Base-by-base conservation (phyloP, 1,139 yeast genomes). In the Hyphopichia burtonii region DNA sequence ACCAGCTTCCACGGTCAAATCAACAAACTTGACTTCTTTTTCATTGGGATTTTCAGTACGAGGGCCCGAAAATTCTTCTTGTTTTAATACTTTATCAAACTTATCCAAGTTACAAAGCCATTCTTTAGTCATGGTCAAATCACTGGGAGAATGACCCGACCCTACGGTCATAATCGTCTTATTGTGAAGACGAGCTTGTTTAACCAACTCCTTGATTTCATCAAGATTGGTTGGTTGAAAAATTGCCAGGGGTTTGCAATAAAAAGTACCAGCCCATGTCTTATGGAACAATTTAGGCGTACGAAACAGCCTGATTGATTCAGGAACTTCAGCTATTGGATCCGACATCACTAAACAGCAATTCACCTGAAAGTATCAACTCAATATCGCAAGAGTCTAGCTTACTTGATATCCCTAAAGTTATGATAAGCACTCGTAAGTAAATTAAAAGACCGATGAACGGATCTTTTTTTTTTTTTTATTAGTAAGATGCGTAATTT, bases 101-200 rank as follows among this genome's bases (percentile, higher is more conserved):
- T 79, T 80, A 64, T 93, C 99, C 55, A 93, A 73, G 60, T 88
- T 91, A 51, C 96, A 80, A 34, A 93, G 67, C 96, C 97, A 91
- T 44, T 88, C 95, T 25, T 67, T 66, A 2, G 96, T 86, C 86
- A 90, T 86, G 40, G 96, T 89, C 65, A 93, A 66, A 56, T 83
- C 91, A 37, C 95, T 86, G 0, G 99, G 99, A 6, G 98, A 90
- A 59, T 93, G 98, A 27, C 97, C 97, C 0, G 96, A 83, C 0
- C 99, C 99, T 8, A 88, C 93, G 2, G 89, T 80, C 76, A 88
- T 85, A 44, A 93, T 68, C 15, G 96, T 87, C 51, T 81, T 84
- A 16, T 74, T 71, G 31, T 70, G 59, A 39, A 66, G 56, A 37
- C 78, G 69, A 5, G 98, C 99, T 44, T 74, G 74, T 36, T 76